Percentiles rank a stretch among this genome's conserved stretches.
Conservation (phyloP, 2,329 filamentous ascomycete genomes). For the Sporothrix phasma region DNA sequence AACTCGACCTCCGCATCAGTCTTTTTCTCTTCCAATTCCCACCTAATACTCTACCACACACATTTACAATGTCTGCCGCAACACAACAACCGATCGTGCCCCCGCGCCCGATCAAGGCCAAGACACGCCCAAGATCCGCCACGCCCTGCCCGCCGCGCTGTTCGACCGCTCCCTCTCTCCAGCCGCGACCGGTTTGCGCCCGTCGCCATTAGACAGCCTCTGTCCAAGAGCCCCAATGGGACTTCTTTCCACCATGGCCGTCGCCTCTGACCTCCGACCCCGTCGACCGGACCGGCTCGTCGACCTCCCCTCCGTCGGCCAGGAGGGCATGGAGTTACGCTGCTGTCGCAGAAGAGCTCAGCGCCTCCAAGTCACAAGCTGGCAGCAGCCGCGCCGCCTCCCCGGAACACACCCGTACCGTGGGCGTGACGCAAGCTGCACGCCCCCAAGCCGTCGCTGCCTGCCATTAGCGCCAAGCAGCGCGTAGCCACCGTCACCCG, state of each 20-base stretch:
- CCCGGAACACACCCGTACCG: slow-evolving; percentile 65
- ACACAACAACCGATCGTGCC: slow-evolving; percentile 45
- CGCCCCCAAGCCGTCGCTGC: slow-evolving; percentile 79
- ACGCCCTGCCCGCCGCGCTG: slow-evolving; percentile 57
- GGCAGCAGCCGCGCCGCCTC: slow-evolving; percentile 32
- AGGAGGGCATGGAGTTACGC: slow-evolving; percentile 88
- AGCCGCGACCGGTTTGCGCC: slow-evolving; percentile 69
- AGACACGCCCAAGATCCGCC: slow-evolving; percentile 62
- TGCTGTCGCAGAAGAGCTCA: slow-evolving; percentile 39
- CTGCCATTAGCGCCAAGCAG: slow-evolving; percentile 70
- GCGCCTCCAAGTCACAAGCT: slow-evolving; percentile 30
- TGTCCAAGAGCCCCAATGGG: slow-evolving; percentile 35
- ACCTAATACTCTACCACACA: not conserved
- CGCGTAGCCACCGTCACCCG: slow-evolving; percentile 76
- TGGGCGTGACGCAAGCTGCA: slow-evolving; percentile 78
- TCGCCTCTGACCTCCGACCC: slow-evolving; percentile 26
- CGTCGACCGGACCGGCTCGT: slow-evolving; percentile 60
- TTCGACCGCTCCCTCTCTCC: slow-evolving; percentile 71
- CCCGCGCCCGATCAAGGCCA: slow-evolving; percentile 44
- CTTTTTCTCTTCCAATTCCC: not conserved
- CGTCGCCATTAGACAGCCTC: slow-evolving; percentile 66
- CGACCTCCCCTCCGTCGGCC: slow-evolving; percentile 71
- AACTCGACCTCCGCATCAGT: not conserved
- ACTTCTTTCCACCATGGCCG: slow-evolving; percentile 26
- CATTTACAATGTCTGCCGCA: slow-evolving; percentile 37